These are phyloP conservation scores for Candida montana DNA, from an alignment of 805 yeast genomes.

Conservation along the genomic window DNA sequence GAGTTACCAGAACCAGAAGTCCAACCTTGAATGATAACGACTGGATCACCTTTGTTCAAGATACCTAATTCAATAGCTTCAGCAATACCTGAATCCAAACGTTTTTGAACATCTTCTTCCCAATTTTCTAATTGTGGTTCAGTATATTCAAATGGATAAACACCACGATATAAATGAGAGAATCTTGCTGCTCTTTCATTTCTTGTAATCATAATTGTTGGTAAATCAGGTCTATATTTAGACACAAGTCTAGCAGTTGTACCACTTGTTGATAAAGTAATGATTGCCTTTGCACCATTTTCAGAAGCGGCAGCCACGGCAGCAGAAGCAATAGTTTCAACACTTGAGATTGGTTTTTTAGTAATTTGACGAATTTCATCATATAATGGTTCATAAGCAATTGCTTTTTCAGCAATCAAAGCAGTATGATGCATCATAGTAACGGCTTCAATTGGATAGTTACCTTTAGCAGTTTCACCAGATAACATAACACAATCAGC, in stretches of 20 bases:
- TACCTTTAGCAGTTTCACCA: constrained; percentile 99
- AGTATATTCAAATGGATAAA: constrained; percentile 88
- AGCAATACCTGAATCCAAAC: constrained; percentile 88
- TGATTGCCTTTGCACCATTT: constrained; percentile 94
- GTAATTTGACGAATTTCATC: constrained; percentile 86
- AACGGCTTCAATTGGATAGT: constrained; percentile 96
- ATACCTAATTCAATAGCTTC: constrained; percentile 86
- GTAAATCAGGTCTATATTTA: constrained; percentile 96
- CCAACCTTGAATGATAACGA: constrained; percentile 97
- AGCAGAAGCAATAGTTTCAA: constrained; percentile 96
- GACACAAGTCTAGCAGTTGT: constrained; percentile 92
- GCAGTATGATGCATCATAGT: constrained; percentile 98
- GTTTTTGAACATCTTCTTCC: constrained; percentile 93
- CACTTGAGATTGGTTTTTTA: constrained; percentile 82
- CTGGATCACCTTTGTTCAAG: constrained; percentile 79
- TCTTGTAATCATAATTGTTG: constrained; percentile 97
- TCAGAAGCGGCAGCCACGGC: constrained; percentile 96
- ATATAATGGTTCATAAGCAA: constrained; percentile 79
- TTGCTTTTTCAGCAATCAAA: constrained; percentile 92
- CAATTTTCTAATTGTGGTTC: constrained; percentile 63
- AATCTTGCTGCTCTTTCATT: constrained; percentile 89
- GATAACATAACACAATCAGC: constrained; percentile 99
- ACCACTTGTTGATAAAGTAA: constrained; percentile 94
- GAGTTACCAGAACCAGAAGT: constrained; percentile 98
- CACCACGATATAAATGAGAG: constrained; percentile 97